A percentile compares a stretch with the other conserved stretches of the same genome.
Conservation (phyloP, 345 rosid species). For the Schrenkiella parvula region DNA sequence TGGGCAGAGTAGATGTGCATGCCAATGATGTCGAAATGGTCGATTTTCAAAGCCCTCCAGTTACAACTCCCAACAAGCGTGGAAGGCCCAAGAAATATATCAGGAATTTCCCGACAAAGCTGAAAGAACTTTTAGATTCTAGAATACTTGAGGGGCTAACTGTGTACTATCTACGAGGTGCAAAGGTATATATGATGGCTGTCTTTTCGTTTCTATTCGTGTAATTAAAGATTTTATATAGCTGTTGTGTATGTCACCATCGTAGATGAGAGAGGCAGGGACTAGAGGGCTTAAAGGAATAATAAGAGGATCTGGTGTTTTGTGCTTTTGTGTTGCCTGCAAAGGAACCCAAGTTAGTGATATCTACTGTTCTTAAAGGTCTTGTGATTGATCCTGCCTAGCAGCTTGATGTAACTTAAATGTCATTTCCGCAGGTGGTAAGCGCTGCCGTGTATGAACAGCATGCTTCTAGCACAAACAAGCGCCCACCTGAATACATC, state of each 20-base stretch:
- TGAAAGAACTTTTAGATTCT: constrained; percentile 66
- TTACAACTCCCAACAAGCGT: constrained; percentile 27
- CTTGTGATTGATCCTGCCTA: background rate
- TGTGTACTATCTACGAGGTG: constrained; percentile 61
- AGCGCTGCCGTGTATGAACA: constrained; percentile 55
- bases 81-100: constrained; percentile 41
- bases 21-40: constrained; percentile 8
- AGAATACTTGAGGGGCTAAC: constrained; percentile 72
- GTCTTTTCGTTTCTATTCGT: background rate
- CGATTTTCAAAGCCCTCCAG: constrained; percentile 15
- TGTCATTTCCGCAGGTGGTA: constrained; percentile 46
- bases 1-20: constrained; percentile 9
- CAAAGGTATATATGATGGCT: constrained; percentile 47
- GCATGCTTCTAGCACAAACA: constrained; percentile 86
- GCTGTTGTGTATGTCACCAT: constrained; percentile 5
- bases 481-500: constrained; percentile 80
- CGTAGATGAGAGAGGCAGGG: constrained; percentile 46
- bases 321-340: constrained; percentile 71
- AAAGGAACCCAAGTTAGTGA: constrained; percentile 56
- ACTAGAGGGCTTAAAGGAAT: constrained; percentile 56
- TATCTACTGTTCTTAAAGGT: background rate
- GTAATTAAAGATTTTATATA: background rate
- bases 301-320: constrained; percentile 55
- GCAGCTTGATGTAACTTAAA: background rate
- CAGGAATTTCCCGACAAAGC: constrained; percentile 48